Percentiles rank a stretch among this genome's conserved stretches.
These are phyloP conservation scores for Platanus orientalis DNA, from an alignment of 164 flowering plant species.

Conservation along the genomic window DNA sequence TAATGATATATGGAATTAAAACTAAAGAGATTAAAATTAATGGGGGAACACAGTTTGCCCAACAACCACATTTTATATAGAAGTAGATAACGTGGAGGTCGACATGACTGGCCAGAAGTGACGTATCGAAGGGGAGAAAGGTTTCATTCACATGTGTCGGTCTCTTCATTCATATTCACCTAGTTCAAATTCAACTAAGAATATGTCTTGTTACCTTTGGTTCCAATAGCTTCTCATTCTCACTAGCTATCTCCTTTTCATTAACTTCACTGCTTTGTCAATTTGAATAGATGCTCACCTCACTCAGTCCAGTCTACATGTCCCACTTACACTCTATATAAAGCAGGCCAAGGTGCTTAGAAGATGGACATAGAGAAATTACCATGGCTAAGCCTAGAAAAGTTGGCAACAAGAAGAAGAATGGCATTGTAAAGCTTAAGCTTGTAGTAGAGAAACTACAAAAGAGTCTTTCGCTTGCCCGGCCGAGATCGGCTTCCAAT, in stretches of 20 bases:
- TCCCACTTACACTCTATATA: background rate
- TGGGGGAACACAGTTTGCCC: too few species aligned
- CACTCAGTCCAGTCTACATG: background rate
- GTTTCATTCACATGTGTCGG: conserved; percentile 25
- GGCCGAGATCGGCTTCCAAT: conserved; percentile 14
- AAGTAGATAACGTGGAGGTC: background rate
- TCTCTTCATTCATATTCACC: conserved; percentile 17
- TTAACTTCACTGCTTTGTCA: background rate
- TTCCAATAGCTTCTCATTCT: too few species aligned
- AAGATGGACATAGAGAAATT: too few species aligned
- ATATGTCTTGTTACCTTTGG: too few species aligned
- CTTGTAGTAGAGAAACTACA: conserved; percentile 32
- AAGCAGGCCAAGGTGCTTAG: too few species aligned
- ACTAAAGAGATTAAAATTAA: too few species aligned
- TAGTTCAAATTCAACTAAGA: too few species aligned
- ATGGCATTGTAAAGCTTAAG: conserved; percentile 37
- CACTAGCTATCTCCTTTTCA: background rate
- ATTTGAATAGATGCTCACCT: too few species aligned
- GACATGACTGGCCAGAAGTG: conserved; percentile 13
- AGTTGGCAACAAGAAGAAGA: conserved; percentile 19
- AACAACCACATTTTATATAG: too few species aligned
- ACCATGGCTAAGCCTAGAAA: conserved; percentile 20
- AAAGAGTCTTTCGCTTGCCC: conserved; percentile 27
- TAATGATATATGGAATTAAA: too few species aligned
- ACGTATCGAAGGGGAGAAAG: conserved; percentile 16